Base-by-base conservation (phyloP, 1,284 basidiomycete genomes). In the Taiwanofungus camphoratus region DNA sequence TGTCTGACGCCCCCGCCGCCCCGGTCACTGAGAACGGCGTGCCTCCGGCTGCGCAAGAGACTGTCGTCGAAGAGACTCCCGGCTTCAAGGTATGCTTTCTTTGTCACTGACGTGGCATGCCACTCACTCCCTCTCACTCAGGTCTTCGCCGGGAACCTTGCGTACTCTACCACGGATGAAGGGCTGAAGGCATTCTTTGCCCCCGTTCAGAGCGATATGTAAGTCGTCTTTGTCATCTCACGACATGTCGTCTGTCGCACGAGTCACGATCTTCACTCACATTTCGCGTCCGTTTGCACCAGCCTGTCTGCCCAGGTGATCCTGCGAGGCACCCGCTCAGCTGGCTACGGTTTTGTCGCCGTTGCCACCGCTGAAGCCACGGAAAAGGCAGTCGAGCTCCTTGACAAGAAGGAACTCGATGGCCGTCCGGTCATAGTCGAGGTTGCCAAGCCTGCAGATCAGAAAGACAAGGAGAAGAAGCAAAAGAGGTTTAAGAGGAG, bases 301-400 rank as follows among this genome's bases (percentile, higher is more conserved):
- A 61, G 59, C 50, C 52, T 60, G 40, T 53, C 48, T 38, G 84
- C 78, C 54, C 82, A 87, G 66, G 79, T 92, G 64, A 90, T 91
- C 65, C 69, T 79, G 66, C 86, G 87, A 52, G 86, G 87, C 56
- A 70, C 71, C 44, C 82, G 87, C 62, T 86, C 88, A 50, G 83
- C 90, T 58, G 92, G 92, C 49, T 95, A 92, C 69, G 92, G 91
- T 54, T 95, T 95, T 63, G 90, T 93, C 63, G 80, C 87, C 52
- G 77, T 92, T 67, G 71, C 77, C 62, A 84, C 77, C 62, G 74
- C 74, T 64, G 87, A 87, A 64, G 86, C 89, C 60, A 90, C 87
- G 50, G 74, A 92, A 69, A 81, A 81, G 65, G 93, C 90, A 48
- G 86, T 92, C 62, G 85, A 92, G 52, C 68, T 76, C 60, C 84